phyloP scores from a whole-genome alignment of 768 basidiomycete genomes.

The Mycena filopes region DNA sequence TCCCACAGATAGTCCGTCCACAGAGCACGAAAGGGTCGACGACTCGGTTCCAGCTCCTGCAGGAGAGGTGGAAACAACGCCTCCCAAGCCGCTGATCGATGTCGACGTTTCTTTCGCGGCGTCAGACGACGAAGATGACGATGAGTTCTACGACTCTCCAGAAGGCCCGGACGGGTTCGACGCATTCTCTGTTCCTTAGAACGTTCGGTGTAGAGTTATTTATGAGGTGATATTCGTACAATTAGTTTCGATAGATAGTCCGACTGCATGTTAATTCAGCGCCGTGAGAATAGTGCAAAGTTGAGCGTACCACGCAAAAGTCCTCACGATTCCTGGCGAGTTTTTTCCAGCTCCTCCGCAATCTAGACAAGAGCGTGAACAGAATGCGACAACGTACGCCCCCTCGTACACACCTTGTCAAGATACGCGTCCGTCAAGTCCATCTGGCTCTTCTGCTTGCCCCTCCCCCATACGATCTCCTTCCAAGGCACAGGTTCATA shows the following conservation, averaged over 20 bases:
- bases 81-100: background rate
- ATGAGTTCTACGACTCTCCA: constrained; percentile 41
- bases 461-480: constrained; percentile 24
- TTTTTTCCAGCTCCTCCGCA: constrained; percentile 33
- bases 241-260: background rate
- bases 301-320: background rate
- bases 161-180: constrained; percentile 39
- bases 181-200: constrained; percentile 19
- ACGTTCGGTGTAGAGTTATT: background rate
- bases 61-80: background rate
- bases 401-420: constrained; percentile 20
- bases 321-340: constrained; percentile 18
- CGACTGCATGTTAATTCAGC: background rate
- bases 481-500: constrained; percentile 31
- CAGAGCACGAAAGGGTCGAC: background rate
- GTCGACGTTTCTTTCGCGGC: constrained; percentile 4
- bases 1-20: no score
- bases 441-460: constrained; percentile 24
- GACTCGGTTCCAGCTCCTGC: background rate
- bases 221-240: constrained; percentile 16
- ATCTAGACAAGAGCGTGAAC: constrained; percentile 1
- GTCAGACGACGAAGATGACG: constrained; percentile 34
- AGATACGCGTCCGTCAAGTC: constrained; percentile 33
- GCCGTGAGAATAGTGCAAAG: background rate
- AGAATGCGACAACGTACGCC: background rate